Evolutionary conservation across 495 filamentous ascomycete genomes (phyloP), one percentile per base, ranked within the genome.

Genomic region (Amniculicola lignicola): DNA sequence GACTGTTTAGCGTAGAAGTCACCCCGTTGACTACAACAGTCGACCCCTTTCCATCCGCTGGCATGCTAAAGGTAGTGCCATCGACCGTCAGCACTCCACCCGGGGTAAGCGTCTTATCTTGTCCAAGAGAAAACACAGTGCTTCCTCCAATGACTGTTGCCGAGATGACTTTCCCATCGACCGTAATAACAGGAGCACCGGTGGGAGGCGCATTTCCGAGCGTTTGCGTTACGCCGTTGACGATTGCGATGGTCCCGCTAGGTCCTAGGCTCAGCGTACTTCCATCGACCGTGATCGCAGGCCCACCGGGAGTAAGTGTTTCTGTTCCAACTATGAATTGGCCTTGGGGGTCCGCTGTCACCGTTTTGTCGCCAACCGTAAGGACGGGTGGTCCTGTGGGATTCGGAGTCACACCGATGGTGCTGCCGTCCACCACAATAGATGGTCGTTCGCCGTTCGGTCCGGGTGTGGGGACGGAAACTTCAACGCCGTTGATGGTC

Each of bases 101-200:
- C 14, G 49, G 56, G n/a, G 29, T 28, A 11, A 59, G 31, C 15
- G 50, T 59, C 39, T 53, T 23, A 4, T 36, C 35, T 3, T 5
- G 14, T 15, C 24, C 33, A 4, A 51, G 7, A 3, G n/a, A 21
- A 41, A 51, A 51, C 36, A 27, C 23, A 1, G 48, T 51, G n/a
- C 19, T 28, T 21, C 54, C 54, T 4, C 54, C 54, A 24, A 58
- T 40, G 9, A 58, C 54, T 5, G 57, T 68, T 38, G 68, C 64
- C 9, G 62, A 55, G 36, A 65, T 57, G 7, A 50, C 62, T 33
- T 66, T 35, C n/a, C 44, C 59, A 15, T 52, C 54, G 10, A 70
- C 41, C 0, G 67, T 70, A 6, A 71, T 22, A 10, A 59, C 53
- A 27, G 67, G 65, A 9, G 22, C 12, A 25, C 46, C 40, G n/a